Evolutionary conservation across 2,329 filamentous ascomycete genomes (phyloP).

Genomic region (Sordariomycetes sp.): DNA sequence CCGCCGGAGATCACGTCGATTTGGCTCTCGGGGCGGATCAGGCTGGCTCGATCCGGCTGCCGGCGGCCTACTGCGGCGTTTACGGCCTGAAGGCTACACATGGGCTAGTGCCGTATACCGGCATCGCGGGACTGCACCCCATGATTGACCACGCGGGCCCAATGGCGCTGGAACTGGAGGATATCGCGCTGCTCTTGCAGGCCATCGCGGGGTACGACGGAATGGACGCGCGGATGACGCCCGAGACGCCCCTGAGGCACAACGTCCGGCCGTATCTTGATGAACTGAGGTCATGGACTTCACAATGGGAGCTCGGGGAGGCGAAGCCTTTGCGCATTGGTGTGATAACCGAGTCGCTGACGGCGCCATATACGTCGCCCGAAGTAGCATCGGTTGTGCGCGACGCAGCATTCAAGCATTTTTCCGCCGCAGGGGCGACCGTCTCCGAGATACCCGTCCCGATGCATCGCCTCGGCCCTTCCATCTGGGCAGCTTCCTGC

Average conservation of each 20-base stretch:
- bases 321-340: too few species aligned
- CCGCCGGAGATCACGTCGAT: slow-evolving; percentile 16
- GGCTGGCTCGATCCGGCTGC: slow-evolving; percentile 24
- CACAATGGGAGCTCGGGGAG: too few species aligned
- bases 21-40: slow-evolving; percentile 27
- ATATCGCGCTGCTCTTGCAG: slow-evolving; percentile 27
- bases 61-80: slow-evolving; percentile 23
- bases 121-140: slow-evolving; percentile 24
- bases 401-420: slow-evolving; percentile 13
- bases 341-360: too few species aligned
- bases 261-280: slow-evolving; percentile 20
- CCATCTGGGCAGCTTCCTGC: slow-evolving; percentile 30
- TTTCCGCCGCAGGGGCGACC: slow-evolving; percentile 27
- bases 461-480: slow-evolving; percentile 30
- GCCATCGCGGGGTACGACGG: slow-evolving; percentile 36
- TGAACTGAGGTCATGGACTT: neutral
- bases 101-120: slow-evolving; percentile 36
- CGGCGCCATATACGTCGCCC: too few species aligned
- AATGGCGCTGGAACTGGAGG: slow-evolving; percentile 27
- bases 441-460: slow-evolving; percentile 34
- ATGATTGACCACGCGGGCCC: slow-evolving; percentile 32
- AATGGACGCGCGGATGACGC: slow-evolving; percentile 30
- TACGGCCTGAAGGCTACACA: slow-evolving; percentile 33
- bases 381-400: too few species aligned
- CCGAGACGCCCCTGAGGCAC: slow-evolving; percentile 21